Percentiles rank a stretch among this genome's conserved stretches.
phyloP scores from a whole-genome alignment of 768 basidiomycete genomes.

The Asterophora lycoperdoides region DNA sequence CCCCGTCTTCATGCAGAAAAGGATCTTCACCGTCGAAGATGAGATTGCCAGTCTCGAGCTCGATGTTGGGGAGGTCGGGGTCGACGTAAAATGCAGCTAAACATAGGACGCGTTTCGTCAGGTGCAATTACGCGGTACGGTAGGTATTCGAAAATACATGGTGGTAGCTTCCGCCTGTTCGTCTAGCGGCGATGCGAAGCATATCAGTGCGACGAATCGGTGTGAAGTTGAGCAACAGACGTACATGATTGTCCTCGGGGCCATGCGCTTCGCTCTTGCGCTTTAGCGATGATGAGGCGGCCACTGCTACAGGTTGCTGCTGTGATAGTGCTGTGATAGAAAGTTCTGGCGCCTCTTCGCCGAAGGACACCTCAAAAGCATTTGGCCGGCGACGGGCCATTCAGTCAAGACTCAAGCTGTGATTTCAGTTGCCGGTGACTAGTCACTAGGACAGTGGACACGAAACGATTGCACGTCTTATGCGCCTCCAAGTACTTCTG shows the following conservation, averaged over 20 bases:
- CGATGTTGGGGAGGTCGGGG: slow-evolving; percentile 22
- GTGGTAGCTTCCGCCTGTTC: slow-evolving; percentile 24
- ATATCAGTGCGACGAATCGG: background rate
- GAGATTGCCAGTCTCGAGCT: slow-evolving; percentile 32
- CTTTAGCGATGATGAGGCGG: slow-evolving; percentile 14
- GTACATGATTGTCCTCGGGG: slow-evolving; percentile 18
- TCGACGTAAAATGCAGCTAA: slow-evolving; percentile 38
- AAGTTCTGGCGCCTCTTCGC: slow-evolving; percentile 29
- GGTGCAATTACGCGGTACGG: background rate
- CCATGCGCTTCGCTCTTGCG: slow-evolving; percentile 16
- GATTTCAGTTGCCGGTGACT: too few relatives aligned
- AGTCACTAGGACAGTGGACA: too few relatives aligned
- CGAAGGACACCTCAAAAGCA: slow-evolving; percentile 55
- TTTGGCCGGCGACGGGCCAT: slow-evolving; percentile 44
- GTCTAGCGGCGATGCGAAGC: slow-evolving; percentile 14
- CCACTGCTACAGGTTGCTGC: background rate
- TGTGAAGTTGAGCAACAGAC: background rate
- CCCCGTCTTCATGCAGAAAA: slow-evolving; percentile 25
- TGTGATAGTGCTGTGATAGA: slow-evolving; percentile 3
- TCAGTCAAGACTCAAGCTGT: too few relatives aligned
- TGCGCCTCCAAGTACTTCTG: too few relatives aligned
- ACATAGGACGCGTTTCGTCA: background rate
- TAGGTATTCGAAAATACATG: too few relatives aligned
- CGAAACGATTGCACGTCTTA: too few relatives aligned
- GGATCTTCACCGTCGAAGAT: slow-evolving; percentile 40